Percentiles rank a stretch among this genome's conserved stretches.
Conservation (phyloP, 1,284 basidiomycete species). For the Naganishia albida region DNA sequence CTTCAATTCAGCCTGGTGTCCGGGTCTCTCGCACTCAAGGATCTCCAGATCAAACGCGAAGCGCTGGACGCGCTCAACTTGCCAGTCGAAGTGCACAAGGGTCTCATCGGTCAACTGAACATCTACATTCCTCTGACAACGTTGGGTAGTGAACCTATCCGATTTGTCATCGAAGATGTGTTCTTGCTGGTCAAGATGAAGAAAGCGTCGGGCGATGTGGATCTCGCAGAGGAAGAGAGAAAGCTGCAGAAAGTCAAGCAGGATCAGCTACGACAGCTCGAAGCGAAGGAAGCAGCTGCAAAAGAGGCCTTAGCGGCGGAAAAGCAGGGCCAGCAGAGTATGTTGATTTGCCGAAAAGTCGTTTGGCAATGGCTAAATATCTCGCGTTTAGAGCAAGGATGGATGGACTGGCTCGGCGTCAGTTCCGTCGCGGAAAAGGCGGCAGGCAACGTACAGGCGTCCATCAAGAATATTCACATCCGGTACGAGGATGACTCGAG, state of each 20-base stretch:
- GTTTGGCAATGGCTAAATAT: neutral
- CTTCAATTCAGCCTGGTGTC: conserved; percentile 54
- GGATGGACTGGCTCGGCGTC: conserved; percentile 61
- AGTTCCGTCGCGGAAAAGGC: conserved; percentile 82
- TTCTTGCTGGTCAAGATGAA: conserved; percentile 76
- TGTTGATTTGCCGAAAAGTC: conserved; percentile 57
- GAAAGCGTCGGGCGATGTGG: conserved; percentile 57
- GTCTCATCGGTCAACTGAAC: conserved; percentile 88
- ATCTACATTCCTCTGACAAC: conserved; percentile 95
- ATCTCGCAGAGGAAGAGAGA: conserved; percentile 81
- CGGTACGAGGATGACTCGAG: conserved; percentile 95
- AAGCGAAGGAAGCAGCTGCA: conserved; percentile 70
- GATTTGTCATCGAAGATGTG: conserved; percentile 90
- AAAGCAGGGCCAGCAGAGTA: conserved; percentile 39
- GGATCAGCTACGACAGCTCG: conserved; percentile 85
- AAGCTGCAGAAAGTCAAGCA: conserved; percentile 82
- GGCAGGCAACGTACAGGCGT: conserved; percentile 95
- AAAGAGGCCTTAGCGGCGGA: conserved; percentile 55
- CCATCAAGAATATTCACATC: conserved; percentile 90
- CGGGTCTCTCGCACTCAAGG: conserved; percentile 51
- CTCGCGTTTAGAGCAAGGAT: conserved; percentile 17
- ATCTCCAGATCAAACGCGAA: conserved; percentile 86
- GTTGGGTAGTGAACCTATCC: conserved; percentile 88
- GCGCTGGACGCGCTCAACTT: conserved; percentile 94
- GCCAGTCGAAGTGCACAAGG: conserved; percentile 93